Evolutionary conservation across 805 yeast genomes (phyloP).

Genomic region (Nakazawaea ishiwadae): DNA sequence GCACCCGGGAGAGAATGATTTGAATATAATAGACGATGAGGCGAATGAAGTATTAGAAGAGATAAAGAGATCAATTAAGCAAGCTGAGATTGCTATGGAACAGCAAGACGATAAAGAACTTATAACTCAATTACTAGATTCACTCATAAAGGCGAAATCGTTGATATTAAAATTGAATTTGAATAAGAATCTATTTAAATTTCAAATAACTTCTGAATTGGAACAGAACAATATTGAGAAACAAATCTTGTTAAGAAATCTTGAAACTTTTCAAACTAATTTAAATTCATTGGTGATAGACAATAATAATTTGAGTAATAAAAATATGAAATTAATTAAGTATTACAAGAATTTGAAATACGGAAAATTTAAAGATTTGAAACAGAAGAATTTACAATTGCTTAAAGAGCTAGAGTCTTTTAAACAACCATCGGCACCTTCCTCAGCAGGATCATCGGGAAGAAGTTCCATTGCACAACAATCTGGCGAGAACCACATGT

Average conservation of each 20-base stretch:
- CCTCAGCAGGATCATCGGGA: conserved; percentile 12
- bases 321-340: conserved; percentile 28
- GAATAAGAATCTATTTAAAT: conserved; percentile 25
- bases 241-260: conserved; percentile 22
- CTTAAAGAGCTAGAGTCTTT: conserved; percentile 18
- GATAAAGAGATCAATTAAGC: conserved; percentile 1
- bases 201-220: conserved; percentile 21
- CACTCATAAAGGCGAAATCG: conserved; percentile 4
- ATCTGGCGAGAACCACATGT: conserved; percentile 17
- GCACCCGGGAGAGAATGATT: conserved; percentile 4
- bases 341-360: conserved; percentile 25
- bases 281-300: conserved; percentile 22
- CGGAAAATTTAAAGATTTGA: conserved; percentile 23
- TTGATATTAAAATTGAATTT: conserved; percentile 25
- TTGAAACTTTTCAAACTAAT: conserved; percentile 24
- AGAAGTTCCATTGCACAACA: conserved; percentile 9
- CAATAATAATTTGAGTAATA: conserved; percentile 24
- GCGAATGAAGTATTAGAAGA: conserved; percentile 2
- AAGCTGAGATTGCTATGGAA: conserved; percentile 2
- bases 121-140: not conserved
- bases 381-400: conserved; percentile 23
- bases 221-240: conserved; percentile 27
- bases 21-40: conserved; percentile 9
- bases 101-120: not conserved
- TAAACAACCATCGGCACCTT: too few species aligned